Evolutionary conservation across 1,284 basidiomycete genomes (phyloP), one percentile per base, ranked within the genome.

Genomic region (Boletus semigastroideus): DNA sequence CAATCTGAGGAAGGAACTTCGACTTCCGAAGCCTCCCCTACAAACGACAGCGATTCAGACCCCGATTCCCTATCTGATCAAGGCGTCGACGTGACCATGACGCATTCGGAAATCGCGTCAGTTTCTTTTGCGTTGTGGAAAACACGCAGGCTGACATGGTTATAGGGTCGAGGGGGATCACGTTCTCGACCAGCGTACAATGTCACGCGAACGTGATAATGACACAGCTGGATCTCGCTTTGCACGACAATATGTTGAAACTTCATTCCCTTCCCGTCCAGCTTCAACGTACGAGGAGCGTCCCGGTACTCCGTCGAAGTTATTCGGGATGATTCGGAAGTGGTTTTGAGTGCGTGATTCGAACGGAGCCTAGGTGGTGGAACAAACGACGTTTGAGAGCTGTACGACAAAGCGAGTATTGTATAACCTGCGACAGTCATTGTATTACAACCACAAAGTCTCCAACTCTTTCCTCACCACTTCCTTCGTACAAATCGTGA

Each of bases 401-500:
- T 34, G 16, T 9, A 16, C 16, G 8, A 34, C 8, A n/a, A 33
- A 34, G 6, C 33, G n/a, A n/a, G n/a, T n/a, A n/a, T n/a, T n/a
- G n/a, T n/a, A n/a, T n/a, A n/a, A n/a, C n/a, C n/a, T n/a, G 25
- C 25, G 25, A 25, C 25, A 25, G 25, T 25, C 25, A 25, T 33
- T 12, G 22, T 14, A 16, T 10, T 49, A 49, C 27, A 37, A 13
- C 39, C 33, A 42, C n/a, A 51, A 5, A 2, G 50, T 51, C 27
- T 9, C 20, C 47, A 51, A 22, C 11, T 51, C n/a, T 17, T 20
- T 41, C 28, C 50, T 42, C 6, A 31, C 48, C 3, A 50, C 39
- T 30, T 51, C 50, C 6, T 51, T 51, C 9, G 48, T 51, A 12
- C 27, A 4, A 25, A 51, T 51, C 16, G 50, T 52, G 9, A 52